Evolutionary conservation across 257 asterid genomes (phyloP).

Genomic region (Jasminum sambac): DNA sequence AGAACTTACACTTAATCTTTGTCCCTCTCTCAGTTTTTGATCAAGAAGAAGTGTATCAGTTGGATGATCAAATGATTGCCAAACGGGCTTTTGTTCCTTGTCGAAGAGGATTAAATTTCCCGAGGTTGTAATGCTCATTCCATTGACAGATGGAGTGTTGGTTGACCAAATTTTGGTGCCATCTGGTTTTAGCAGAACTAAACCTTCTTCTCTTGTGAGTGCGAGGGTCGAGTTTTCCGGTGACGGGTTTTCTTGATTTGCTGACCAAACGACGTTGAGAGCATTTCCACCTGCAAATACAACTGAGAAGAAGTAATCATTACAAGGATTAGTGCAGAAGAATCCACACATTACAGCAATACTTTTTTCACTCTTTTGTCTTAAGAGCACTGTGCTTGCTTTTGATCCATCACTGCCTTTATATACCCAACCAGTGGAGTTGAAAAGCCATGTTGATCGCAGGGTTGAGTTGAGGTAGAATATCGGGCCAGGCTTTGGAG

Average conservation of each 20-base stretch:
- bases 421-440: not conserved
- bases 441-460: not conserved
- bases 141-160: not conserved
- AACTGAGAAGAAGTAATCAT: not conserved
- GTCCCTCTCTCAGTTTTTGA: slow-evolving; percentile 1
- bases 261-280: not conserved
- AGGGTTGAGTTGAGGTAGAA: not conserved
- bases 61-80: slow-evolving; percentile 5
- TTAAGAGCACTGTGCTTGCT: not conserved
- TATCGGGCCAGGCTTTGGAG: not conserved
- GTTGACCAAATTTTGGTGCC: not conserved
- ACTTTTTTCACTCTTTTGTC: not conserved
- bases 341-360: not conserved
- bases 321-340: not conserved
- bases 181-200: not conserved
- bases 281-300: not conserved
- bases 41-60: not conserved
- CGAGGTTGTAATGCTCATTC: not conserved
- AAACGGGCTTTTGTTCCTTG: not conserved
- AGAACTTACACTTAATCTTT: not conserved
- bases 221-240: not conserved
- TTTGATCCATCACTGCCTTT: not conserved
- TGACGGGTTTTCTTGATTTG: not conserved
- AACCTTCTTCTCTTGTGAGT: not conserved
- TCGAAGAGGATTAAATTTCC: not conserved